phyloP scores from a whole-genome alignment of 2,329 filamentous ascomycete species.

The Chrysoporthe deuterocubensis region DNA sequence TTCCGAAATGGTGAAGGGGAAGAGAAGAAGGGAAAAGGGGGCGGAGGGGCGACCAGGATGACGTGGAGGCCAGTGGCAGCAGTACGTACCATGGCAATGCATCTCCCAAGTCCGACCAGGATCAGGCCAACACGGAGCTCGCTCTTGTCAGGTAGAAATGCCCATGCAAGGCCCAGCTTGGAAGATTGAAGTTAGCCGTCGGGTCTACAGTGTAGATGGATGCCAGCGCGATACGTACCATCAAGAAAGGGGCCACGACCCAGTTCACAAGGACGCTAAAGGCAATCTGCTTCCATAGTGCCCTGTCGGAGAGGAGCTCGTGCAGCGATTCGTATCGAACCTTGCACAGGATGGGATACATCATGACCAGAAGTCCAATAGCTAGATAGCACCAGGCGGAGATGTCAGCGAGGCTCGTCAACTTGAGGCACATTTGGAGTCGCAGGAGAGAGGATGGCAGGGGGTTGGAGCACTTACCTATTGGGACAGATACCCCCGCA shows the following conservation, averaged over 20 bases:
- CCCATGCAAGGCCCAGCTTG: slow-evolving; percentile 69
- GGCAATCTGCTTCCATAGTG: slow-evolving; percentile 77
- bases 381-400: slow-evolving; percentile 39
- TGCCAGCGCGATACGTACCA: slow-evolving; percentile 56
- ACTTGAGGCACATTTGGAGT: too few species aligned
- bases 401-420: too few species aligned
- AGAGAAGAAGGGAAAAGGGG: too few species aligned
- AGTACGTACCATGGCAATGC: slow-evolving; percentile 79
- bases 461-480: slow-evolving; percentile 36
- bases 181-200: neutral
- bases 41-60: too few species aligned
- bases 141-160: slow-evolving; percentile 63
- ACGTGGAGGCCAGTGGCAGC: too few species aligned
- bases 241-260: slow-evolving; percentile 80
- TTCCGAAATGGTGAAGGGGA: too few species aligned
- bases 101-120: slow-evolving; percentile 81
- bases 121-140: slow-evolving; percentile 70
- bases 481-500: slow-evolving; percentile 52
- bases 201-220: neutral
- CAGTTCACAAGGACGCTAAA: slow-evolving; percentile 82
- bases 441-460: too few species aligned
- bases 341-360: slow-evolving; percentile 92
- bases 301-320: slow-evolving; percentile 61
- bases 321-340: slow-evolving; percentile 79
- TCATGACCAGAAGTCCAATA: slow-evolving; percentile 84